Evolutionary conservation across 106 monocot genomes (phyloP), one percentile per base, ranked within the genome.

Genomic region (Amphibolis antarctica): DNA sequence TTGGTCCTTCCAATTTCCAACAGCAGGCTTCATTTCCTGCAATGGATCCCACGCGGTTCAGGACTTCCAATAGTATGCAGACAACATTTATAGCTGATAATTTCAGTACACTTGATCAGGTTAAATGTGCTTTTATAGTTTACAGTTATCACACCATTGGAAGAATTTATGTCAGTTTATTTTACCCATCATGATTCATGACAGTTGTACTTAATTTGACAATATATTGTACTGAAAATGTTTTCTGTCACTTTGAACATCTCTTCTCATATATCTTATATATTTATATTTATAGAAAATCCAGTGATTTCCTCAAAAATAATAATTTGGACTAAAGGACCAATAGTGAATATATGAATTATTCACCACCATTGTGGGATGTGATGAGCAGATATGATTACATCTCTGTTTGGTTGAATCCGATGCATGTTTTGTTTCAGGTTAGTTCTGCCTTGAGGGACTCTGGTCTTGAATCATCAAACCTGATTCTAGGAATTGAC

Each of bases 401-500:
- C 12, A 5, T 27, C 1, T 19, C 10, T 12, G 15, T 27, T 58
- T 27, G 1, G 27, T 12, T 58, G 57, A 3, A 21, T 55, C 11
- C 14, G 27, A 59, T 29, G 17, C 13, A 59, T 22, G 10, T 17
- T 2, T 46, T 23, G 12, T 21, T 22, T 63, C 78, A 88, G 88
- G 88, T 88, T 42, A 77, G 67, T 10, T 62, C 79, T 48, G 82
- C 81, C 11, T 67, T 88, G 58, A 72, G 81, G 31, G 74, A 79
- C 28, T 42, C 76, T 23, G 88, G 88, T 4, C 68, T 88, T 17
- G 86, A 86, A 79, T 88, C 88, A 63, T 83, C 88, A 30, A 88
- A 88, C 69, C 67, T 88, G 6, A 83, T 88, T 23, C 66, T 88
- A 14, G 88, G 88, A 3, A 81, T 88, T 63, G 83, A 88, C 59